Conservation (phyloP, 331 rosid species). For the Dryas integrifolia region DNA sequence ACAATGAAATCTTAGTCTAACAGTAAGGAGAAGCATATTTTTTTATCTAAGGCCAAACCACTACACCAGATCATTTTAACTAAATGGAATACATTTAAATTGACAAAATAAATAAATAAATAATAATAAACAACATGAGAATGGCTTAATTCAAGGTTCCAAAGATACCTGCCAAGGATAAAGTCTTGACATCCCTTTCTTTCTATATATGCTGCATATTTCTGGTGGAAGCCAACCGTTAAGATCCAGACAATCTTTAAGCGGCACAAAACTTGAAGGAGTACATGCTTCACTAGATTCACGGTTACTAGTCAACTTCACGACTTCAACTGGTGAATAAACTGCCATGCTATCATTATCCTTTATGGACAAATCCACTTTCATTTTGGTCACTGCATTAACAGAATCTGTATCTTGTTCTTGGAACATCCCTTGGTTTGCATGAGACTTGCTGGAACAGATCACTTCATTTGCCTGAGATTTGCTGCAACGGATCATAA, state of each 20-base stretch:
- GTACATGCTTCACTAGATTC: conserved; percentile 51
- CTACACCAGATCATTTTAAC: background rate
- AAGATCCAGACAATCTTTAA: conserved; percentile 52
- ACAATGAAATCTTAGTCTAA: conserved; percentile 3
- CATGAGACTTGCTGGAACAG: conserved; percentile 25
- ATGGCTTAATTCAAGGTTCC: conserved; percentile 18
- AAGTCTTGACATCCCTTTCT: conserved; percentile 76
- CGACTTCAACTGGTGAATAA: conserved; percentile 41
- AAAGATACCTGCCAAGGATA: conserved; percentile 83
- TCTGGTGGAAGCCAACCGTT: conserved; percentile 80
- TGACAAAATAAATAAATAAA: background rate
- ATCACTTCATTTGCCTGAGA: conserved; percentile 33
- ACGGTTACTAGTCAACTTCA: conserved; percentile 30
- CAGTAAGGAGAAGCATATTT: background rate
- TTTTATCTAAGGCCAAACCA: conserved; percentile 13
- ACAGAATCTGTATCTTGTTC: conserved; percentile 34
- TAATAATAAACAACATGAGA: conserved; percentile 8
- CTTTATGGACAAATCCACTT: conserved; percentile 23
- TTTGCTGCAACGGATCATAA: conserved; percentile 14
- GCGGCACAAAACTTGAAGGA: conserved; percentile 59
- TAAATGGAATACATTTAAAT: background rate
- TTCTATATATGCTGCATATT: conserved; percentile 72
- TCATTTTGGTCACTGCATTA: conserved; percentile 30
- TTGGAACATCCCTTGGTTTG: conserved; percentile 35
- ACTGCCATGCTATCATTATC: conserved; percentile 35